Evolutionary conservation across 345 rosid genomes (phyloP).

Genomic region (Euphorbia lathyris): DNA sequence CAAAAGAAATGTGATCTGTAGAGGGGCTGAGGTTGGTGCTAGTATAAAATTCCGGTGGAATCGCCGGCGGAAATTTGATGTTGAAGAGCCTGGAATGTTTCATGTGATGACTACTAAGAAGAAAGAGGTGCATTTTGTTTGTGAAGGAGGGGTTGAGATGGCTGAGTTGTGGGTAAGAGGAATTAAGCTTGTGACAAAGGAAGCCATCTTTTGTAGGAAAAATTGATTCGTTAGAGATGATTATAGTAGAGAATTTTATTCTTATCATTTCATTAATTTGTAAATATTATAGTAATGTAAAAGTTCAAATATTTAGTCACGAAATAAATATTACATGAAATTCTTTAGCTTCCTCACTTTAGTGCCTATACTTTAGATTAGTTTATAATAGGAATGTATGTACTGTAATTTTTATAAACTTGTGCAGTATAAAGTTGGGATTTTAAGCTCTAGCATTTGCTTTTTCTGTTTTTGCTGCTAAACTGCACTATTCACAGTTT

Average conservation of each 20-base stretch:
- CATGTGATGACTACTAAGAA: constrained; percentile 60
- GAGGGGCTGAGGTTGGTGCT: constrained; percentile 57
- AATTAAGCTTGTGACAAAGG: constrained; percentile 71
- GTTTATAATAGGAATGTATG: no score
- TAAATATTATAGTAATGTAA: no score
- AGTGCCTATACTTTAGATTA: no score
- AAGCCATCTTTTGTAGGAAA: constrained; percentile 31
- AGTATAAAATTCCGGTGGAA: constrained; percentile 49
- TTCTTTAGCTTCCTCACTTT: no score
- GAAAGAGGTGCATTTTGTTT: constrained; percentile 78
- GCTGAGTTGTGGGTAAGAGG: constrained; percentile 95
- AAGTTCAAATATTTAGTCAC: no score
- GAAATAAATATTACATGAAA: no score
- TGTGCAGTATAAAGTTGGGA: not conserved
- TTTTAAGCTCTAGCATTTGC: not conserved
- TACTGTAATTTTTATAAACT: no score
- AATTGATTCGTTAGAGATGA: no score
- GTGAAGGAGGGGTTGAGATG: constrained; percentile 64
- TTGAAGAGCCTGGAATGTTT: constrained; percentile 54
- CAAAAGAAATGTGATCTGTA: constrained; percentile 61
- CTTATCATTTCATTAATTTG: no score
- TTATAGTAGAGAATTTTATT: no score
- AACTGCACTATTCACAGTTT: not conserved
- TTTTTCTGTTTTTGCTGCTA: not conserved
- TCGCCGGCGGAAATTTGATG: constrained; percentile 41